Conservation (phyloP, 768 basidiomycete genomes). For the Pleurotus tuoliensis region DNA sequence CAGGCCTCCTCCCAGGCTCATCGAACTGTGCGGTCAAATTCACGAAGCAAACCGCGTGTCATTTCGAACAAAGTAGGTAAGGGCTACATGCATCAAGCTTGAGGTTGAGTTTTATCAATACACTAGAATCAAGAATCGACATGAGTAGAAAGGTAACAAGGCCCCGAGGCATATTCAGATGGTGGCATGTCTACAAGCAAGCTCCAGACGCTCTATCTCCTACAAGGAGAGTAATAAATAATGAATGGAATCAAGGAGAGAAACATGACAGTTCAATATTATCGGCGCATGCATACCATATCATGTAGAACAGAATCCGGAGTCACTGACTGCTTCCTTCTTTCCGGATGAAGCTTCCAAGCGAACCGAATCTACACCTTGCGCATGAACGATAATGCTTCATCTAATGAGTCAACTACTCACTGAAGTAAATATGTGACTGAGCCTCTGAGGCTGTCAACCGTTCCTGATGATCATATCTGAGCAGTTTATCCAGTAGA, state of each 20-base stretch:
- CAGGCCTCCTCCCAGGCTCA: background rate
- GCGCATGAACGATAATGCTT: conserved; percentile 10
- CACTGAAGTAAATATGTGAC: conserved; percentile 64
- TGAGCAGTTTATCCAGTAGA: conserved; percentile 60
- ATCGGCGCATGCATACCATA: background rate
- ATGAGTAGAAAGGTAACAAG: background rate
- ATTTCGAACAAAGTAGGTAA: conserved; percentile 1
- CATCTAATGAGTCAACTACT: conserved; percentile 15
- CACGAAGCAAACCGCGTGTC: background rate
- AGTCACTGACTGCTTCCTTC: conserved; percentile 43
- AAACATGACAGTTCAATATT: background rate
- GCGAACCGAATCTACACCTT: conserved; percentile 39
- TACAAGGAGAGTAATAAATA: conserved; percentile 4
- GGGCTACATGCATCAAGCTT: conserved; percentile 7
- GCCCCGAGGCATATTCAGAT: conserved; percentile 4
- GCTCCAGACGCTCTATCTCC: conserved; percentile 4
- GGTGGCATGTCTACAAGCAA: background rate
- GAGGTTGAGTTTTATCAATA: conserved; percentile 7
- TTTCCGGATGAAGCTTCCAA: conserved; percentile 42
- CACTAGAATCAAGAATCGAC: background rate
- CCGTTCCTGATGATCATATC: conserved; percentile 68
- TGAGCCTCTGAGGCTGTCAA: conserved; percentile 66
- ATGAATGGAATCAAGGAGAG: background rate
- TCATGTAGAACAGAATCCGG: conserved; percentile 42
- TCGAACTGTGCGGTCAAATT: background rate